phyloP scores from a whole-genome alignment of 1,139 yeast species.

The Lodderomyces theae region DNA sequence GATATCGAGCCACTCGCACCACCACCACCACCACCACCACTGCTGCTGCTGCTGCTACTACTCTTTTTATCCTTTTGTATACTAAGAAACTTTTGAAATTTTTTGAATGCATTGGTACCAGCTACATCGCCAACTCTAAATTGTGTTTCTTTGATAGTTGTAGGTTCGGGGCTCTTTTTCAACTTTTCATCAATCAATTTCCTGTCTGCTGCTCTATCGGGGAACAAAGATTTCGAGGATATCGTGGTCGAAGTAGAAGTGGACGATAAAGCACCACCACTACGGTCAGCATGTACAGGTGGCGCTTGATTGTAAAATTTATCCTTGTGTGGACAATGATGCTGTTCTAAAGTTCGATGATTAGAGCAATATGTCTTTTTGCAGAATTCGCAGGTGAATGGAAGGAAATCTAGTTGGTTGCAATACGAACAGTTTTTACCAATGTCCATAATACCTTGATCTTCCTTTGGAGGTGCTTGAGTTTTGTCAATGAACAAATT shows the following conservation, averaged over 20 bases:
- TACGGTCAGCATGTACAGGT: too few species aligned
- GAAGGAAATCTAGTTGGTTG: conserved; percentile 64
- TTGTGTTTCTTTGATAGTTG: conserved; percentile 22
- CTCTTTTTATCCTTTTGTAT: conserved; percentile 23
- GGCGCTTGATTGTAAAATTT: conserved; percentile 15
- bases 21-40: too few species aligned
- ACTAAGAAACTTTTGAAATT: conserved; percentile 44
- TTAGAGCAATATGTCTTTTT: conserved; percentile 53
- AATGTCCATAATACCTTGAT: conserved; percentile 58
- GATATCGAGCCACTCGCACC: conserved; percentile 12
- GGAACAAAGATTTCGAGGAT: conserved; percentile 49
- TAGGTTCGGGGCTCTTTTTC: conserved; percentile 25
- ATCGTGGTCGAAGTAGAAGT: conserved; percentile 15
- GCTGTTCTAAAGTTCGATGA: conserved; percentile 51
- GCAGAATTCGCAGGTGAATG: conserved; percentile 62
- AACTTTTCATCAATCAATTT: conserved; percentile 24
- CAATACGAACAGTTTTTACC: conserved; percentile 69
- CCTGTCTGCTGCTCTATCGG: conserved; percentile 47
- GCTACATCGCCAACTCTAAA: conserved; percentile 33
- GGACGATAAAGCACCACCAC: conserved; percentile 3
- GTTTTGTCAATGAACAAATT: conserved; percentile 19
- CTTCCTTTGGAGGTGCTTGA: conserved; percentile 26
- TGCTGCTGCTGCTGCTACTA: too few species aligned
- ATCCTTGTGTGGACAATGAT: conserved; percentile 37
- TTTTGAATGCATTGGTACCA: conserved; percentile 40